These are phyloP conservation scores for Canavalia ensiformis DNA, from an alignment of 306 rosid genomes.

Conservation along the genomic window DNA sequence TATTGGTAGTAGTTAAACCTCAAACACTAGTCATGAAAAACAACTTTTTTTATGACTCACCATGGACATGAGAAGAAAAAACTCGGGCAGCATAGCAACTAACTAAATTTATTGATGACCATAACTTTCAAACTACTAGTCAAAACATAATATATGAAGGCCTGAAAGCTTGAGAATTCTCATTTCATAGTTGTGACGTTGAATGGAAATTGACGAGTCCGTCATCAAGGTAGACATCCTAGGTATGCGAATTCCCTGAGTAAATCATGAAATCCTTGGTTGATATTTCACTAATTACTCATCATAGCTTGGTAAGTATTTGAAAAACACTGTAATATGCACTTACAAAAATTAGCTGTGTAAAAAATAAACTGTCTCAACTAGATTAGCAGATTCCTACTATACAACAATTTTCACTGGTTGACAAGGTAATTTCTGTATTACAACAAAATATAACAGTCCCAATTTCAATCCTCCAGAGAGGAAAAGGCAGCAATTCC, in stretches of 20 bases:
- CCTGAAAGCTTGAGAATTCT: neutral
- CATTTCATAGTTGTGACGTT: neutral
- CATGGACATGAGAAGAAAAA: neutral
- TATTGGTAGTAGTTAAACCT: neutral
- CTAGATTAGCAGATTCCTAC: constrained; percentile 42
- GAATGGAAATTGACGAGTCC: neutral
- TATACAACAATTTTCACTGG: constrained; percentile 50
- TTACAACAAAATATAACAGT: constrained; percentile 1
- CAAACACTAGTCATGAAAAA: neutral
- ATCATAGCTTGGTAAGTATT: neutral
- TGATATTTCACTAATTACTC: constrained; percentile 7
- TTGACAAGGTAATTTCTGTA: constrained; percentile 28
- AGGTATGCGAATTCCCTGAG: neutral
- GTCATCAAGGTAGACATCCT: neutral
- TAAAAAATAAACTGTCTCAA: constrained; percentile 25
- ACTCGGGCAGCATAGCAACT: neutral
- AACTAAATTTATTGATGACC: neutral
- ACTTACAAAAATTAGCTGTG: constrained; percentile 26
- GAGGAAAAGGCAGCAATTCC: constrained; percentile 24
- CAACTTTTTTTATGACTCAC: neutral
- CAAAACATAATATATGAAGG: neutral
- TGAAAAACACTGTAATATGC: constrained; percentile 18
- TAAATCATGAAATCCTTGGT: neutral
- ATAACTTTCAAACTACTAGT: constrained; percentile 12
- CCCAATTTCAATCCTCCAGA: constrained; percentile 33